Evolutionary conservation across 129 eudicot genomes (phyloP).

Genomic region (Flaveria linearis): DNA sequence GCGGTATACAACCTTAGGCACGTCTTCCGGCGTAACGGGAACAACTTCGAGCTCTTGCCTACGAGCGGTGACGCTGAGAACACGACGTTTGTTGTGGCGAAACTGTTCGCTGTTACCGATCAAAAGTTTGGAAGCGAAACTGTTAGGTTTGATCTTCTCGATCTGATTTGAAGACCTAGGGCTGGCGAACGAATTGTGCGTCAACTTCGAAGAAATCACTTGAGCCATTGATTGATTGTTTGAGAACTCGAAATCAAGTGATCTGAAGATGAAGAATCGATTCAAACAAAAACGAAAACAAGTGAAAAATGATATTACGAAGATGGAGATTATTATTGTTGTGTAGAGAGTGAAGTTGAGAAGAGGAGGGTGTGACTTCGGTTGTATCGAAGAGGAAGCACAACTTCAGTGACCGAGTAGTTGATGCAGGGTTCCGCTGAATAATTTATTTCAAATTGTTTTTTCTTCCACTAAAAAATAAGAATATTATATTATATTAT

Average conservation of each 20-base stretch:
- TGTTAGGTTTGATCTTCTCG: conserved; percentile 50
- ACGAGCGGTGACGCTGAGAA: conserved; percentile 39
- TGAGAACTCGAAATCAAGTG: neutral
- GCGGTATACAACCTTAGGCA: conserved; percentile 46
- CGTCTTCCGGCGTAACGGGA: conserved; percentile 81
- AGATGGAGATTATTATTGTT: neutral
- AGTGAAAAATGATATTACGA: neutral
- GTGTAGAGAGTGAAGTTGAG: too few species aligned
- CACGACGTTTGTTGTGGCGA: conserved; percentile 21
- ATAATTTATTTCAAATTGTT: neutral
- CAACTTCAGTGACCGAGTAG: neutral
- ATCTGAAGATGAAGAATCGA: neutral
- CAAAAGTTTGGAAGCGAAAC: conserved; percentile 41
- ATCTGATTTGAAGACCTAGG: conserved; percentile 37
- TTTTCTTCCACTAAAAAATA: too few species aligned
- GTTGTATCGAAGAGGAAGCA: conserved; percentile 16
- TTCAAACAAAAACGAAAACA: neutral
- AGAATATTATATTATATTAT: too few species aligned
- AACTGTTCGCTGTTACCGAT: conserved; percentile 27
- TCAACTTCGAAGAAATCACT: conserved; percentile 52
- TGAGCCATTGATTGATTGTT: conserved; percentile 59
- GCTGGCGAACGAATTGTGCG: conserved; percentile 43
- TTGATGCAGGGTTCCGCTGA: conserved; percentile 13
- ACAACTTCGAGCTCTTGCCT: conserved; percentile 57
- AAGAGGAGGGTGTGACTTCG: neutral